Evolutionary conservation across 208 protist species (phyloP), one percentile per base, ranked within the genome.

Genomic region (Trichomonas tenax): DNA sequence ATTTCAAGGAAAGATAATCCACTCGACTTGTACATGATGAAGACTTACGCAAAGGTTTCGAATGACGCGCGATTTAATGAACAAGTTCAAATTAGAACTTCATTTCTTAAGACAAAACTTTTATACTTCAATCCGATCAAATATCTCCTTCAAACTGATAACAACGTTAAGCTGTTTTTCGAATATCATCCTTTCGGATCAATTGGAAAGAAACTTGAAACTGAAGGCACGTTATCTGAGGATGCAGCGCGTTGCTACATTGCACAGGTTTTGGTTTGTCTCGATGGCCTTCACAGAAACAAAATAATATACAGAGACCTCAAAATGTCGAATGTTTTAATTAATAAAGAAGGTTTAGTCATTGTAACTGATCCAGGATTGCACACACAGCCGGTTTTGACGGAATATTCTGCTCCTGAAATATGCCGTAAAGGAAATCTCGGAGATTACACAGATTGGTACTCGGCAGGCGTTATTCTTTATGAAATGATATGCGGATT

Each of bases 401-500:
- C 97, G 0, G 97, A 98, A 26, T 98, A 98, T 84, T 17, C 98
- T 6, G 97, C 97, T 1, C 97, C 97, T 9, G 96, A 97, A 90
- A 40, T 97, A 10, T 58, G 97, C n/a, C 26, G 31, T 26, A 72
- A 21, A 0, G 15, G 11, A n/a, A 40, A 45, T 34, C 48, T 96
- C 58, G 51, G 41, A 26, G 96, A 97, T 82, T 51, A 72, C 72
- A 96, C 96, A 45, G 96, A 97, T 95, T 96, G 95, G 95, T 96
- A 98, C 98, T 96, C 96, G 41, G 96, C 98, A 9, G 98, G 98
- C 58, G 98, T 98, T 9, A 96, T 98, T 17, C 63, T 98, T 45
- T 98, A 97, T 97, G 98, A 98, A 96, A 98, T 98, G 98, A 81
- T 98, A 21, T 98, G 97, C 41, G 97, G 97, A 0, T 40, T 96